Evolutionary conservation across 345 rosid species (phyloP), one percentile per base, ranked within the genome.

Genomic region (Euphorbia peplus): DNA sequence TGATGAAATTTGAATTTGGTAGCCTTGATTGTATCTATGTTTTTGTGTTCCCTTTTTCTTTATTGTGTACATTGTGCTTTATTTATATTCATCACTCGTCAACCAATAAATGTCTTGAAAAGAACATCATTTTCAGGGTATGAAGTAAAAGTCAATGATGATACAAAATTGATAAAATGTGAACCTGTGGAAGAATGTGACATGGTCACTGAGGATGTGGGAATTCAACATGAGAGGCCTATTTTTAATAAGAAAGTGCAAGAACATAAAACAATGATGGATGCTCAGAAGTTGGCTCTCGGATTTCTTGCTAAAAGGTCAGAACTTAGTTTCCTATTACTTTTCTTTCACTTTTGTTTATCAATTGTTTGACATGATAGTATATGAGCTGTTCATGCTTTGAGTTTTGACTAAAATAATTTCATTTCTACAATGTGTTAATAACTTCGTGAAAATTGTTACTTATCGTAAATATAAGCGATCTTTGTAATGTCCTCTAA

Each of bases 301-400:
- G 75, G 79, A 65, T 79, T 86, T 73, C 90, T 92, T 65, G 86
- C 93, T 21, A 73, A 63, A 72, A 88, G 93, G 91, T 88, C 53
- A 63, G 75, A n/a, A n/a, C n/a, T n/a, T n/a, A n/a, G n/a, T n/a
- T n/a, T n/a, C n/a, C n/a, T n/a, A n/a, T n/a, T n/a, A n/a, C n/a
- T n/a, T n/a, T n/a, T n/a, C n/a, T n/a, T n/a, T n/a, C n/a, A n/a
- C n/a, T n/a, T n/a, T n/a, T n/a, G n/a, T n/a, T n/a, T n/a, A n/a
- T n/a, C n/a, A n/a, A n/a, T n/a, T n/a, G n/a, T n/a, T n/a, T n/a
- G n/a, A n/a, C n/a, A n/a, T n/a, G n/a, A n/a, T n/a, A n/a, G n/a
- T n/a, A n/a, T n/a, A n/a, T n/a, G n/a, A n/a, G n/a, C n/a, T n/a
- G n/a, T n/a, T n/a, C n/a, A n/a, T n/a, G n/a, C n/a, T n/a, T n/a